Evolutionary conservation across 139 green algal species (phyloP), one percentile per base, ranked within the genome.

Genomic region (Tetraselmis chui): DNA sequence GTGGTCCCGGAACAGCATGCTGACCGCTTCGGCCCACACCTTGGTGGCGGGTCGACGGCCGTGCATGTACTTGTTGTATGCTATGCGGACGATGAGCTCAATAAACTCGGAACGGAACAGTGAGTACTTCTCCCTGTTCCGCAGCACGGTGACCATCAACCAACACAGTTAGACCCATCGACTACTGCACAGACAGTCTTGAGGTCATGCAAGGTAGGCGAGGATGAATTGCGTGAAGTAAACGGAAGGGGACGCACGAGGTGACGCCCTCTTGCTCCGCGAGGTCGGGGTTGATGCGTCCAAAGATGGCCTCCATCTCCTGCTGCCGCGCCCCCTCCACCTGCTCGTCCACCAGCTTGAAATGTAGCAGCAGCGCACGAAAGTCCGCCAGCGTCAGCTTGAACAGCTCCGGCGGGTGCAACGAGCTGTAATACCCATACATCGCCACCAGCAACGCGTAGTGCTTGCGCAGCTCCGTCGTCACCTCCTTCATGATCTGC

Each of bases 91-190:
- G 11, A 67, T 18, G 11, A 67, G 45, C 45, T 67, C 45, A 5
- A 67, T 18, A 18, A 67, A 67, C 18, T 67, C 45, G 45, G 5
- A 25, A 18, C 45, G 45, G 45, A 67, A 67, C 45, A 67, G 45
- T 25, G 45, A 67, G 45, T 18, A 67, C 11, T 5, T 67, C 11
- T 5, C 11, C 45, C 45, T 67, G 45, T n/a, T n/a, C n/a, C n/a
- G n/a, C n/a, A n/a, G n/a, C n/a, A n/a, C n/a, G n/a, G n/a, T 67
- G 45, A 67, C 45, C 45, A 67, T 67, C 45, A 67, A 67, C n/a
- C n/a, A n/a, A n/a, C n/a, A n/a, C n/a, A n/a, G n/a, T n/a, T n/a
- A n/a, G n/a, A n/a, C n/a, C n/a, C n/a, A n/a, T n/a, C n/a, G n/a
- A n/a, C n/a, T n/a, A n/a, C n/a, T n/a, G n/a, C n/a, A n/a, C n/a